Percentiles rank a stretch among this genome's conserved stretches.
Evolutionary conservation across 1,284 basidiomycete species (phyloP).

Genomic region (Albatrellus sp.): DNA sequence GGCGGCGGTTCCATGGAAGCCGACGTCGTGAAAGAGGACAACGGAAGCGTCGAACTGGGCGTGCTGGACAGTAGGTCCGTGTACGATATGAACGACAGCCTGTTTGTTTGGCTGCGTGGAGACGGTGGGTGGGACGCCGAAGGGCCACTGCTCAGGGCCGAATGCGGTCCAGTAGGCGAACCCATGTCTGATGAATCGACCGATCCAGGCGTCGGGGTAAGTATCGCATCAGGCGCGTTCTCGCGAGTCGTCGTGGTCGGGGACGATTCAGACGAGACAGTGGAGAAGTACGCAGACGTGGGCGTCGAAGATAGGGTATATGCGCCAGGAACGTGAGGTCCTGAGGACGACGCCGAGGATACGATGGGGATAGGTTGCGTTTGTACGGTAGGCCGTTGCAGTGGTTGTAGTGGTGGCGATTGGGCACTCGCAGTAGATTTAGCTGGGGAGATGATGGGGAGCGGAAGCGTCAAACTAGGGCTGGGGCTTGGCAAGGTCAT

Average conservation of each 20-base stretch:
- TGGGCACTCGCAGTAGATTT: slow-evolving; percentile 1
- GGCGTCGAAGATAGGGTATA: slow-evolving; percentile 26
- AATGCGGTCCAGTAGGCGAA: slow-evolving; percentile 12
- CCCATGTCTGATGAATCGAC: neutral
- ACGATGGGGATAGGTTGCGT: slow-evolving; percentile 8
- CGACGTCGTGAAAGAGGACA: slow-evolving; percentile 58
- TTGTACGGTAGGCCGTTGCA: slow-evolving; percentile 15
- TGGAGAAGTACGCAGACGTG: slow-evolving; percentile 36
- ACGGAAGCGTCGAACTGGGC: slow-evolving; percentile 56
- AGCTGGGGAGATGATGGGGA: neutral
- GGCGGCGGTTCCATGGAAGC: slow-evolving; percentile 46
- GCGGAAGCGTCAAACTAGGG: neutral
- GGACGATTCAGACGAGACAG: slow-evolving; percentile 22
- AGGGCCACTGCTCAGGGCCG: slow-evolving; percentile 5
- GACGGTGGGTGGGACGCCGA: slow-evolving; percentile 28
- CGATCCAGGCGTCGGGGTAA: slow-evolving; percentile 12
- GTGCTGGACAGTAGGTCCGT: slow-evolving; percentile 70
- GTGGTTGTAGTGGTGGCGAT: slow-evolving; percentile 13
- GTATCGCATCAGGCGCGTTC: slow-evolving; percentile 8
- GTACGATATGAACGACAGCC: slow-evolving; percentile 79
- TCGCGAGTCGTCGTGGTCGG: slow-evolving; percentile 26
- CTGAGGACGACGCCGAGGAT: slow-evolving; percentile 7
- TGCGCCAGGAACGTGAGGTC: slow-evolving; percentile 6
- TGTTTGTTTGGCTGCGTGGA: slow-evolving; percentile 41
- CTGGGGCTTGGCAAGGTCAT: neutral